Percentiles rank a stretch among this genome's conserved stretches.
These are phyloP conservation scores for Harrya chromipes DNA, from an alignment of 768 basidiomycete genomes.

Conservation along the genomic window DNA sequence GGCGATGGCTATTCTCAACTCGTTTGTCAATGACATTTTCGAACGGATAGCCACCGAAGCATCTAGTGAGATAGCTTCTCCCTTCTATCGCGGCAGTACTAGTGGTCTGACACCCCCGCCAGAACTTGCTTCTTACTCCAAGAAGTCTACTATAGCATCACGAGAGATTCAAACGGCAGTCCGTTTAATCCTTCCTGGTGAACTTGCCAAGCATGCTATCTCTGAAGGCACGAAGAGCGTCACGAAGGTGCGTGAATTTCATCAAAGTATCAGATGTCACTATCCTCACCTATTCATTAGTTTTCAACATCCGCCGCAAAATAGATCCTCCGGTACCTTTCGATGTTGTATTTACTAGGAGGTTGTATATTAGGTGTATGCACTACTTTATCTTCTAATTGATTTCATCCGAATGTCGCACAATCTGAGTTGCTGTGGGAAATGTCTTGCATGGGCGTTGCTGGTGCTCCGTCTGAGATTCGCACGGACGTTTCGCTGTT, in stretches of 20 bases:
- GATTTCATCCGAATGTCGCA: conserved; percentile 4
- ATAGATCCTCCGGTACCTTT: conserved; percentile 21
- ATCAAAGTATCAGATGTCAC: not conserved
- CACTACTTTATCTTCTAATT: conserved; percentile 29
- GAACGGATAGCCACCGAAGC: conserved; percentile 90
- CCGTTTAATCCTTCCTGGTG: conserved; percentile 93
- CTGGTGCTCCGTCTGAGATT: too few species aligned
- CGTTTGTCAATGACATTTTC: conserved; percentile 92
- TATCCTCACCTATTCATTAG: conserved; percentile 18
- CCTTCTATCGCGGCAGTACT: not conserved
- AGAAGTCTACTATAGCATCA: conserved; percentile 98
- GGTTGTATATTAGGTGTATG: conserved; percentile 35
- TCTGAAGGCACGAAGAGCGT: conserved; percentile 87
- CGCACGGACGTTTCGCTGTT: too few species aligned
- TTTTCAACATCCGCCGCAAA: conserved; percentile 47
- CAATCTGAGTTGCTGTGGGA: not conserved
- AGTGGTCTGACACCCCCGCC: not conserved
- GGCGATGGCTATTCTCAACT: conserved; percentile 89
- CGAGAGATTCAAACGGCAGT: conserved; percentile 98
- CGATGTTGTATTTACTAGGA: conserved; percentile 17
- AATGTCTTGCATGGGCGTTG: too few species aligned
- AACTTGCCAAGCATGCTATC: conserved; percentile 98
- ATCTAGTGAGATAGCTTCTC: conserved; percentile 57
- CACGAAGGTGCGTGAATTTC: conserved; percentile 44
- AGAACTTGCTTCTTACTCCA: conserved; percentile 97